Conservation (phyloP, 352 stramenopile genomes). For the Thalassiosira exigua region DNA sequence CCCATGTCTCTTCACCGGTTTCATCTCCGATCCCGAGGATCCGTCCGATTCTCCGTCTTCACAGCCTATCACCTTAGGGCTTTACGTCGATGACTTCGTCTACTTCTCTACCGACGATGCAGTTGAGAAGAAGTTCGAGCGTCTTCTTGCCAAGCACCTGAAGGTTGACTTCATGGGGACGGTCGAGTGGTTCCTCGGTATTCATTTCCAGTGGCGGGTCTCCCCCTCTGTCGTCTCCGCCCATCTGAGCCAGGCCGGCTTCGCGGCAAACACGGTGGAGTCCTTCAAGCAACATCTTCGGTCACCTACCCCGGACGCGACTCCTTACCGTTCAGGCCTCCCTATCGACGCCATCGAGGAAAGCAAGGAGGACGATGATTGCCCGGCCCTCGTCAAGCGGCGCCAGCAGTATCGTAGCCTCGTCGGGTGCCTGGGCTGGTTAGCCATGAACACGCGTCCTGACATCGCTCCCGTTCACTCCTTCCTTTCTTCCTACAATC, state of each 20-base stretch:
- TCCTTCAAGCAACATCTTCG: neutral
- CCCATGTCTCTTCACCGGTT: constrained; percentile 28
- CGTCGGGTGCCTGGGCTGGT: constrained; percentile 37
- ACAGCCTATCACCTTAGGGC: constrained; percentile 10
- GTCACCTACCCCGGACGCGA: constrained; percentile 1
- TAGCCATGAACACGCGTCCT: constrained; percentile 28
- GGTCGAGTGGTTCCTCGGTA: constrained; percentile 42
- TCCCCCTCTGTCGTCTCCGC: neutral
- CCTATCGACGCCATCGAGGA: constrained; percentile 44
- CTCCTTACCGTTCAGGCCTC: constrained; percentile 42
- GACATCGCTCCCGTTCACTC: constrained; percentile 27
- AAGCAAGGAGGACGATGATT: neutral
- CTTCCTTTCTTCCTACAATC: constrained; percentile 45
- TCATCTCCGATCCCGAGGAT: constrained; percentile 2
- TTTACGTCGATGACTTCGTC: constrained; percentile 59
- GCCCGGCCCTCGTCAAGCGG: neutral
- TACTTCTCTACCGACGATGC: constrained; percentile 35
- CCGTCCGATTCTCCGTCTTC: neutral
- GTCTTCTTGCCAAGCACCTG: constrained; percentile 5
- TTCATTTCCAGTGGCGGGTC: constrained; percentile 29
- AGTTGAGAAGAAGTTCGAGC: constrained; percentile 33
- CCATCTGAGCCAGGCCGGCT: constrained; percentile 39
- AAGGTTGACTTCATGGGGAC: constrained; percentile 57
- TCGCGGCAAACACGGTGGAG: constrained; percentile 33
- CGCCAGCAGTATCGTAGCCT: constrained; percentile 22